Evolutionary conservation across 306 rosid species (phyloP).

Genomic region (Citrullus colocynthis): DNA sequence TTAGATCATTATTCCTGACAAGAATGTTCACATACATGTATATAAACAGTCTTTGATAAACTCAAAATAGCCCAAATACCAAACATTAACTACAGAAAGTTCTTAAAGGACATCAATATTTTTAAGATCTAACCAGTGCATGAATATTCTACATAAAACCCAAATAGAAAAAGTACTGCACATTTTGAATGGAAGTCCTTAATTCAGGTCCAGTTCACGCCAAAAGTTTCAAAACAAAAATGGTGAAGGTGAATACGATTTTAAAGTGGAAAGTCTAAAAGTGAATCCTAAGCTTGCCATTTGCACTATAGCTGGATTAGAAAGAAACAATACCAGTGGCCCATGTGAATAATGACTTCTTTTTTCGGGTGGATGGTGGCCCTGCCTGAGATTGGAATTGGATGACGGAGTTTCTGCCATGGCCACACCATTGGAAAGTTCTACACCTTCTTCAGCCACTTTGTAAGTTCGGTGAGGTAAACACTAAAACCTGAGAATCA

Average conservation of each 20-base stretch:
- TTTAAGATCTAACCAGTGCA: not conserved
- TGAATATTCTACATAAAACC: not conserved
- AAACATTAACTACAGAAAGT: not conserved
- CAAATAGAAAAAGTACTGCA: not conserved
- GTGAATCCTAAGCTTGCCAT: not conserved
- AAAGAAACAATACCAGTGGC: not conserved
- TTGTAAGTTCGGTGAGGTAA: not conserved
- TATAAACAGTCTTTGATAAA: not conserved
- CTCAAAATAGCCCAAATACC: not conserved
- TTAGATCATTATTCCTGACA: not conserved
- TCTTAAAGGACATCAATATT: not conserved
- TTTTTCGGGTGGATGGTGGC: not conserved
- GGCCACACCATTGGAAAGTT: not conserved
- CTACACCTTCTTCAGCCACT: not conserved
- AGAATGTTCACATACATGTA: not conserved
- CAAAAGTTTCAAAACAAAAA: not conserved
- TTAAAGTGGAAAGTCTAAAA: not conserved
- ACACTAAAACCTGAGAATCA: not conserved
- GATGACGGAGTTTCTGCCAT: slow-evolving; percentile 2
- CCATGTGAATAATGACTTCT: not conserved
- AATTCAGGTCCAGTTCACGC: not conserved
- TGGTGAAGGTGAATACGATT: not conserved
- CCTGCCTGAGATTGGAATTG: not conserved
- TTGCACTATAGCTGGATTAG: not conserved
- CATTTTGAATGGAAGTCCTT: not conserved